phyloP scores from a whole-genome alignment of 331 rosid species.

The Malus hybrid region DNA sequence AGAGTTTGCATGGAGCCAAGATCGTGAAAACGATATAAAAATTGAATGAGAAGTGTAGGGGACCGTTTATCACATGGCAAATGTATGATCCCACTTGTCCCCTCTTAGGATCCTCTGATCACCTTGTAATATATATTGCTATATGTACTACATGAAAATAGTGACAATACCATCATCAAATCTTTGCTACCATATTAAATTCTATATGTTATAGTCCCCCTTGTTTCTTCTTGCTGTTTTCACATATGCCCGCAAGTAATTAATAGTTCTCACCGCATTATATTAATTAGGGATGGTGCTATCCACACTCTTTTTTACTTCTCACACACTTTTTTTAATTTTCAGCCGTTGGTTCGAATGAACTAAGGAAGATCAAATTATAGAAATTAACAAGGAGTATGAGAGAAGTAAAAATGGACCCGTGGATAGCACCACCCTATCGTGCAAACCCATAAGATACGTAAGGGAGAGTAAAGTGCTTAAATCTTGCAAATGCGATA shows the following conservation, averaged over 20 bases:
- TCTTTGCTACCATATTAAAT: not conserved
- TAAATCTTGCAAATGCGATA: no score
- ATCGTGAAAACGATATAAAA: not conserved
- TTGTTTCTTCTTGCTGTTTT: not conserved
- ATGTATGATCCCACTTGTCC: not conserved
- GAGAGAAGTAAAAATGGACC: fast-evolving
- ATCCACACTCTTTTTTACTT: not conserved
- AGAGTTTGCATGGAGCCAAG: not conserved
- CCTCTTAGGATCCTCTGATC: not conserved
- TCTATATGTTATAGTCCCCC: not conserved
- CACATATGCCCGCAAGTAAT: not conserved
- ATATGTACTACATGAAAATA: not conserved
- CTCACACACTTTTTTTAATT: no score
- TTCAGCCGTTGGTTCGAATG: fast-evolving
- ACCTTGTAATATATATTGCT: not conserved
- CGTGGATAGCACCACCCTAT: no score
- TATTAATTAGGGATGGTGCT: not conserved
- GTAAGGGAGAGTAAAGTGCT: not conserved
- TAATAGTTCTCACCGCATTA: no score
- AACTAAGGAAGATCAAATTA: no score
- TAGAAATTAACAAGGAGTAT: no score
- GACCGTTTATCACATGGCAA: not conserved
- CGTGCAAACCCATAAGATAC: not conserved
- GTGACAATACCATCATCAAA: not conserved
- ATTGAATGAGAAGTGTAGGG: not conserved